Conservation (phyloP, 495 filamentous ascomycete species). For the Aspergillus mulundensis region DNA sequence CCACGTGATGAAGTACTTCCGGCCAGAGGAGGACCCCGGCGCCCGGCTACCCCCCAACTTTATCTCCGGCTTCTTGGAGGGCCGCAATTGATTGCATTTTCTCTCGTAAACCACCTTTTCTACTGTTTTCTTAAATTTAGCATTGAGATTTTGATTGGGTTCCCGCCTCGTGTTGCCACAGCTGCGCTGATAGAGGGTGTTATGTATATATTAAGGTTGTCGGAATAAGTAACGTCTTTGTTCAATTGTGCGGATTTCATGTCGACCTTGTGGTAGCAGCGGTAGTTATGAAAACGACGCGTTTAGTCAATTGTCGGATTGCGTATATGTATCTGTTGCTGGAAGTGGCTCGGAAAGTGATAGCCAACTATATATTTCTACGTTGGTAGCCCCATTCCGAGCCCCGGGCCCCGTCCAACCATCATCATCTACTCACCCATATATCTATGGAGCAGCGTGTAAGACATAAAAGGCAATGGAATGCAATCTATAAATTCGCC, state of each 20-base stretch:
- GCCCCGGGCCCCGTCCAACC: too few species aligned
- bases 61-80: slow-evolving; percentile 88
- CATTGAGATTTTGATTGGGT: slow-evolving; percentile 24
- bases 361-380: too few species aligned
- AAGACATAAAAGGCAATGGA: neutral
- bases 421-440: too few species aligned
- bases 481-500: slow-evolving; percentile 1
- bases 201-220: slow-evolving; percentile 40
- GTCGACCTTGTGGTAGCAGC: neutral
- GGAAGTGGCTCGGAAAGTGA: too few species aligned
- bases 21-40: slow-evolving; percentile 77
- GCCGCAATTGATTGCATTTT: slow-evolving; percentile 39
- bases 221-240: slow-evolving; percentile 30
- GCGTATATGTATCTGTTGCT: too few species aligned
- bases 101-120: slow-evolving; percentile 9
- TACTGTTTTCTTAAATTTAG: slow-evolving; percentile 19
- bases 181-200: slow-evolving; percentile 31
- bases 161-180: slow-evolving; percentile 13
- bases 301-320: too few species aligned
- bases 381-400: too few species aligned
- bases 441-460: neutral
- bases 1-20: slow-evolving; percentile 96
- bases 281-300: neutral
- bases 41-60: slow-evolving; percentile 79
- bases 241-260: neutral